Conservation (phyloP, 441 rosid genomes). For the Hura crepitans region DNA sequence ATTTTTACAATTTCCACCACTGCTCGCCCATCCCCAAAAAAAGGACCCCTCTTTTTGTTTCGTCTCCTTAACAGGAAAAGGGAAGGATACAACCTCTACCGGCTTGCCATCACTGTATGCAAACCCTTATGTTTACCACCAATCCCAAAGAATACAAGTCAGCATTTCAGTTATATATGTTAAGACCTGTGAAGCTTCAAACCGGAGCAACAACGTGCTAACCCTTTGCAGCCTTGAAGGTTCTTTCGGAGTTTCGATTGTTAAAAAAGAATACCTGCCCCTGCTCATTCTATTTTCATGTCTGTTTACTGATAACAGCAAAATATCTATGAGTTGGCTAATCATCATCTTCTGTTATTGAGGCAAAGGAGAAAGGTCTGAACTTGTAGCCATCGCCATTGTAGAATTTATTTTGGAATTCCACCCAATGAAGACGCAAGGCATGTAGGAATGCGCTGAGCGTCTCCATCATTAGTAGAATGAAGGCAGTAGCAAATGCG, state of each 20-base stretch:
- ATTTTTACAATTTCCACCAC: conserved; percentile 25
- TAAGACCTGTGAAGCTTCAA: conserved; percentile 18
- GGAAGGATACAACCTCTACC: conserved; percentile 14
- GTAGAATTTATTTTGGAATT: conserved; percentile 90
- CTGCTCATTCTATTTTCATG: conserved; percentile 20
- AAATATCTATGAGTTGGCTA: conserved; percentile 28
- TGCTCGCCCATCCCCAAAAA: conserved; percentile 1
- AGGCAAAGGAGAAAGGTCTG: conserved; percentile 81
- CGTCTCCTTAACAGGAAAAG: conserved; percentile 1
- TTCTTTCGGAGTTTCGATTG: conserved; percentile 12
- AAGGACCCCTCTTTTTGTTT: not conserved
- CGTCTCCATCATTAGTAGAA: conserved; percentile 96
- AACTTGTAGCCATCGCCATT: conserved; percentile 96
- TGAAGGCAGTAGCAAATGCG: conserved; percentile 89
- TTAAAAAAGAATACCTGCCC: conserved; percentile 15
- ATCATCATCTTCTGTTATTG: conserved; percentile 62
- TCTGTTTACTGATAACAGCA: conserved; percentile 15
- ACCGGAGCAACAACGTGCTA: conserved; percentile 11
- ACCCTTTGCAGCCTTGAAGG: conserved; percentile 19
- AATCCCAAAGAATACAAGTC: conserved; percentile 25
- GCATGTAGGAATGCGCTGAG: conserved; percentile 98
- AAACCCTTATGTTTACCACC: conserved; percentile 22
- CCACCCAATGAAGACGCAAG: conserved; percentile 99
- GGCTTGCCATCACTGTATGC: conserved; percentile 19
- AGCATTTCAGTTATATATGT: conserved; percentile 27